Evolutionary conservation across 192 early-diverging fungal genomes (phyloP), one percentile per base, ranked within the genome.

Genomic region (Entomortierella beljakovae): DNA sequence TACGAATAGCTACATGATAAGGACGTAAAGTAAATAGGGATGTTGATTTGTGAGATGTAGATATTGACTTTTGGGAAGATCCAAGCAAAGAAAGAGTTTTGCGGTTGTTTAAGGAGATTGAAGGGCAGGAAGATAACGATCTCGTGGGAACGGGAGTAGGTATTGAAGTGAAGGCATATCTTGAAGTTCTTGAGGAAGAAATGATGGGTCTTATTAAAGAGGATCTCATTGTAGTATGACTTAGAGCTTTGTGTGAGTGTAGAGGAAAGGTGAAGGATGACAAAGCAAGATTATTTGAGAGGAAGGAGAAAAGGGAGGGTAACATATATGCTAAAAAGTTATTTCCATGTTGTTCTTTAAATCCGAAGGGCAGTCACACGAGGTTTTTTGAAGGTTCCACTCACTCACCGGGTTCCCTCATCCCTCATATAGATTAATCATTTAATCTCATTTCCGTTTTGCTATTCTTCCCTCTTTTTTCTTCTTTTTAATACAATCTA

Each of bases 401-500:
- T n/a, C 32, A 31, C 28, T 55, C 25, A 22, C 20, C 49, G 16
- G 49, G 3, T 55, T 25, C 20, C 29, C 15, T 1, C 10, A 11
- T 49, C 43, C 5, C 20, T 49, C 40, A 22, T 38, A 32, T 51
- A 34, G 26, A 64, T 64, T 13, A 13, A 43, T 43, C 18, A 13
- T 43, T 53, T 18, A 28, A 2, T 53, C 6, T 53, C 28, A 9
- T 0, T 37, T 48, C 42, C 25, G 43, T 57, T 67, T 51, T 42
- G 7, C 46, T 7, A 52, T 49, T 23, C 38, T 32, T 32, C 28
- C 33, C 28, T 57, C 9, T 46, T 40, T 10, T 28, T 33, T 29
- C 25, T 57, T 13, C 43, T 32, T 48, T 32, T 29, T 34, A 22
- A 75, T 53, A 64, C 92, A 92, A 38, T 43, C 69, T n/a, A n/a